phyloP scores from a whole-genome alignment of 106 monocot species.

The Ottelia alismoides region DNA sequence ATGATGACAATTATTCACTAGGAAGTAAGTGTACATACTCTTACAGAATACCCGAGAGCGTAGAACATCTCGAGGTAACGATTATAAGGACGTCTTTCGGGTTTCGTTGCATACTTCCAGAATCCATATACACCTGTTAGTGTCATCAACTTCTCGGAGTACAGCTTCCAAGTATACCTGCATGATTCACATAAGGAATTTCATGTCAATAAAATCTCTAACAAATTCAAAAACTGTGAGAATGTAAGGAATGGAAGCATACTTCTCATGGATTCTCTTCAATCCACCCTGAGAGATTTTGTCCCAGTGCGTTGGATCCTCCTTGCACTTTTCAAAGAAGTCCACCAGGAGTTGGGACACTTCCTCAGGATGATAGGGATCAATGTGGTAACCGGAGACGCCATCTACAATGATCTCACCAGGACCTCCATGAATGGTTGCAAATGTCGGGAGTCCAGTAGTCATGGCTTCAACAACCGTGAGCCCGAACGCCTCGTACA shows the following conservation, averaged over 20 bases:
- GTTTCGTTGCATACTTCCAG: conserved; percentile 14
- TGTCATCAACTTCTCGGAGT: conserved; percentile 13
- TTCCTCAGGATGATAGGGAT: conserved; percentile 10
- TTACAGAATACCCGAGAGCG: conserved; percentile 9
- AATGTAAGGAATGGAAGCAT: no score
- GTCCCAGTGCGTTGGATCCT: conserved; percentile 8
- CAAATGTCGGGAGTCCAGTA: conserved; percentile 14
- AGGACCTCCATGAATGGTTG: conserved; percentile 11
- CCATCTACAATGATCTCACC: conserved; percentile 17
- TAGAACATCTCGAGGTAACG: conserved; percentile 20
- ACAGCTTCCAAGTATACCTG: conserved; percentile 20
- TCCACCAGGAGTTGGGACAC: conserved; percentile 3
- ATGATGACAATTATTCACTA: no score
- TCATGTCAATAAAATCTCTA: no score
- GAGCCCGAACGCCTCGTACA: conserved; percentile 16
- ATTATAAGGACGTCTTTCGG: conserved; percentile 1
- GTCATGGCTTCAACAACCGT: conserved; percentile 19
- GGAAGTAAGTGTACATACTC: no score
- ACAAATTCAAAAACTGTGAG: no score
- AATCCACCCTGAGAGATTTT: conserved; percentile 6
- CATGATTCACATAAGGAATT: no score
- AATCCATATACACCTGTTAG: conserved; percentile 10
- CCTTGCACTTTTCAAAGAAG: conserved; percentile 15
- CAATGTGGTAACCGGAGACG: conserved; percentile 16
- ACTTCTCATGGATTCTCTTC: conserved; percentile 16